phyloP scores from a whole-genome alignment of 768 basidiomycete genomes.

The Podaxis carcinomalis region DNA sequence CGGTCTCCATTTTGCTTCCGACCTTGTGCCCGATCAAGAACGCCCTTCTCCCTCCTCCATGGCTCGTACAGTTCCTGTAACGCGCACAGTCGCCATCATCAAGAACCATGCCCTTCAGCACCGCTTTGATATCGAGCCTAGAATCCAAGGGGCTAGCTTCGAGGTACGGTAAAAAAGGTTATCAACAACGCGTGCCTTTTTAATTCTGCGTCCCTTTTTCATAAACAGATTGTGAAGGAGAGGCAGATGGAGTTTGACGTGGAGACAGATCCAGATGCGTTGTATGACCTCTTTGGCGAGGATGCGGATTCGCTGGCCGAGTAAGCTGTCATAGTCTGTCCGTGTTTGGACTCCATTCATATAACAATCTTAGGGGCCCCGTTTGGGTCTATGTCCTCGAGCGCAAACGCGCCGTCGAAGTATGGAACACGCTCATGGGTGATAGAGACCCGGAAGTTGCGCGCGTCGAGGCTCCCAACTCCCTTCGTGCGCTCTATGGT shows the following conservation, averaged over 20 bases:
- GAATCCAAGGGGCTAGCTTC: slow-evolving; percentile 77
- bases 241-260: slow-evolving; percentile 86
- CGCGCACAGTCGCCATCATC: slow-evolving; percentile 79
- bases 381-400: slow-evolving; percentile 93
- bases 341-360: slow-evolving; percentile 4
- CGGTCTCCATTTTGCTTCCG: background rate
- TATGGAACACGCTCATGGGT: slow-evolving; percentile 76
- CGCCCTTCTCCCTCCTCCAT: background rate
- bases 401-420: slow-evolving; percentile 75
- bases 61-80: slow-evolving; percentile 21
- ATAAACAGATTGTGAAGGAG: slow-evolving; percentile 73
- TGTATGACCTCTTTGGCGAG: slow-evolving; percentile 77
- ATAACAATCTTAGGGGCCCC: slow-evolving; percentile 51
- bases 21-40: background rate
- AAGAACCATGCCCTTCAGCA: slow-evolving; percentile 72
- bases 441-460: slow-evolving; percentile 57
- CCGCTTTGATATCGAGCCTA: slow-evolving; percentile 75
- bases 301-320: slow-evolving; percentile 71
- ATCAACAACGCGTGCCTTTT: slow-evolving; percentile 8
- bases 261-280: slow-evolving; percentile 74
- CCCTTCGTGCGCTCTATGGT: slow-evolving; percentile 71
- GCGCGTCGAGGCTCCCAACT: slow-evolving; percentile 49
- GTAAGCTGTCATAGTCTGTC: slow-evolving; percentile 37
- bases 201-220: slow-evolving; percentile 13
- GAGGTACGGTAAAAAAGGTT: slow-evolving; percentile 46